phyloP scores from a whole-genome alignment of 225 moss, liverwort and hornwort genomes.

The Ulota crispa region DNA sequence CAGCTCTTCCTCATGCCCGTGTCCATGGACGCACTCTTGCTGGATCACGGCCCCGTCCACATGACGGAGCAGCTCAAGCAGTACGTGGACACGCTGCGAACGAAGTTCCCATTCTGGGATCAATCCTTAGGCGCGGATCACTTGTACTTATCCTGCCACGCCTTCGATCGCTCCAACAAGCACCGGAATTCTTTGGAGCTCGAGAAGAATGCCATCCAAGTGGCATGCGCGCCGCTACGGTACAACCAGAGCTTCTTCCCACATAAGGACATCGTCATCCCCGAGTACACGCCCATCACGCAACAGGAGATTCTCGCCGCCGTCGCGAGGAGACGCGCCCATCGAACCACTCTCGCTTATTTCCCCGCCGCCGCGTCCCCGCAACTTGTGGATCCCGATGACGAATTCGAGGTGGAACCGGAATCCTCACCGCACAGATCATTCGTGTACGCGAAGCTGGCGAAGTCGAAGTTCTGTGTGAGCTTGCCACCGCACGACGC shows the following conservation, averaged over 20 bases:
- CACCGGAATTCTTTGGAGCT: slow-evolving; percentile 79
- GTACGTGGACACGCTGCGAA: slow-evolving; percentile 56
- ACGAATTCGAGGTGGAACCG: slow-evolving; percentile 35
- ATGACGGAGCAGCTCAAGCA: slow-evolving; percentile 53
- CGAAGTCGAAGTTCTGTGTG: slow-evolving; percentile 69
- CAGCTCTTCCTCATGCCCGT: slow-evolving; percentile 66
- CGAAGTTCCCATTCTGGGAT: slow-evolving; percentile 61
- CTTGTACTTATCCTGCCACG: slow-evolving; percentile 60
- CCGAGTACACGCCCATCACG: slow-evolving; percentile 33
- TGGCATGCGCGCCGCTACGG: slow-evolving; percentile 64
- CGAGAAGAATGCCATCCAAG: slow-evolving; percentile 70
- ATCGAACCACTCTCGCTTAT: slow-evolving; percentile 51
- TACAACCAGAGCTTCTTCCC: slow-evolving; percentile 65
- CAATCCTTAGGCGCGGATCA: slow-evolving; percentile 83
- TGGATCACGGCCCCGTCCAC: slow-evolving; percentile 39
- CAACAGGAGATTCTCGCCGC: not conserved
- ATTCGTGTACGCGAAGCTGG: slow-evolving; percentile 35
- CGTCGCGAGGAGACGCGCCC: not conserved
- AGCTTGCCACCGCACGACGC: slow-evolving; percentile 50
- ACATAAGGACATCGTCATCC: slow-evolving; percentile 80
- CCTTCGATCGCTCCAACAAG: slow-evolving; percentile 44
- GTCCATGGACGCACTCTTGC: slow-evolving; percentile 55
- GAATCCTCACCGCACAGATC: slow-evolving; percentile 34
- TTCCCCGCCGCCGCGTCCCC: slow-evolving; percentile 22
- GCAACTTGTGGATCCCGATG: slow-evolving; percentile 16